Evolutionary conservation across 176 grass and related monocot species (phyloP), one percentile per base, ranked within the genome.

Genomic region (Phyllostachys edulis): DNA sequence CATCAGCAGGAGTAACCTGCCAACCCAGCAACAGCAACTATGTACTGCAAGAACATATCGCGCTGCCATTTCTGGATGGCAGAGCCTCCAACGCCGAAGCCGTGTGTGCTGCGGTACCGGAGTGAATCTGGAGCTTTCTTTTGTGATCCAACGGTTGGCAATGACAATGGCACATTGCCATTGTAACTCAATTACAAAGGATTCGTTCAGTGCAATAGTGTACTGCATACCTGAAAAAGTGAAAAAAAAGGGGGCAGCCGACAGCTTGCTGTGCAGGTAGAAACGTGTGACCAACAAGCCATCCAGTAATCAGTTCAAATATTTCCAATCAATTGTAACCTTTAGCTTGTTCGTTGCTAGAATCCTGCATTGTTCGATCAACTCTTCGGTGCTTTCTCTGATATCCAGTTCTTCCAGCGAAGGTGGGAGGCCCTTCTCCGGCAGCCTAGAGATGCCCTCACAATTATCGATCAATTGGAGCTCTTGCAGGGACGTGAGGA

Each of bases 371-470:
- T 55, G 2, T 0, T 36, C 26, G 26, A 0, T 1, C 23, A 76
- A 47, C 67, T 69, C 11, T 0, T 52, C 0, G 0, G 1, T 44
- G 42, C 42, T 2, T 0, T 10, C 8, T 10, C 0, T 11, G 66
- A 90, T 50, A 3, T 10, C 9, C 46, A 91, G 14, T 21, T 51
- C 0, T 79, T 91, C 75, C 67, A 91, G 85, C 3, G 80, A 80
- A n/a, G 27, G 68, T 59, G 86, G 73, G 36, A 84, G 26, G 4
- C 62, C 77, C 23, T 24, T 55, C 26, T 46, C 63, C 14, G 52
- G 67, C 26, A 86, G 71, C 66, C 7, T 46, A 9, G 27, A 5
- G 40, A 34, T 72, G 8, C 6, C 0, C 0, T 0, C 0, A 41
- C 63, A 81, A 3, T 0, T 0, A 0, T 0, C 0, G 12, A 85